Percentiles rank a stretch among this genome's conserved stretches.
phyloP scores from a whole-genome alignment of 345 rosid species.

The Abelmoschus esculentus region DNA sequence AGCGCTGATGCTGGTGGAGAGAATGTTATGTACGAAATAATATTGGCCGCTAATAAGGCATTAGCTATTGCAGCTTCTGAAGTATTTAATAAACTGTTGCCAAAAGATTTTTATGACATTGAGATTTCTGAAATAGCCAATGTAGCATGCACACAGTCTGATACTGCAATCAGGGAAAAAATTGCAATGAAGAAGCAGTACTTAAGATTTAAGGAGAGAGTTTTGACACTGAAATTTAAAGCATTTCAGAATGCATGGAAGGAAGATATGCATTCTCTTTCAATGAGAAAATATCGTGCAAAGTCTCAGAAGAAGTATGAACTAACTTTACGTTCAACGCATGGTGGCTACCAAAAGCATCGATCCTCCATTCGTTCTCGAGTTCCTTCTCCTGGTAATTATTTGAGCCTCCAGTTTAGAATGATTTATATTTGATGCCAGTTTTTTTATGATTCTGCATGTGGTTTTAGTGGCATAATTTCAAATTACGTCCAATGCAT shows the following conservation, averaged over 20 bases:
- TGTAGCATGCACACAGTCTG: constrained; percentile 22
- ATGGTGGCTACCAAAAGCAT: constrained; percentile 48
- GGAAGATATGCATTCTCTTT: constrained; percentile 62
- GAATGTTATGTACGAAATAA: constrained; percentile 24
- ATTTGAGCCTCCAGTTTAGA: constrained; percentile 1
- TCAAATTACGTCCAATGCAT: too few relatives aligned
- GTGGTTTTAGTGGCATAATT: background rate
- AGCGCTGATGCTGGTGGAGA: constrained; percentile 25
- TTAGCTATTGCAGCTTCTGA: constrained; percentile 50
- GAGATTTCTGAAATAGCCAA: constrained; percentile 27
- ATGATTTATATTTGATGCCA: background rate
- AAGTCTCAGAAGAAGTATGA: constrained; percentile 68
- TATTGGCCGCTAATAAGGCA: constrained; percentile 58
- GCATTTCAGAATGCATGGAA: constrained; percentile 77
- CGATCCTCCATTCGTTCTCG: constrained; percentile 66
- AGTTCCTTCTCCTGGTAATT: constrained; percentile 58
- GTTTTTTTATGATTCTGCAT: background rate
- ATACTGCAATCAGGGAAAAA: constrained; percentile 36
- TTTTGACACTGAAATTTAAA: constrained; percentile 67
- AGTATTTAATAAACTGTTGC: constrained; percentile 45
- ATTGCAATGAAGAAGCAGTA: constrained; percentile 36
- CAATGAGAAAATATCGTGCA: constrained; percentile 46
- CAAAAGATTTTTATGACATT: constrained; percentile 28
- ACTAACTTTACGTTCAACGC: constrained; percentile 33
- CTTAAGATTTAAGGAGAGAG: constrained; percentile 69